Evolutionary conservation across 2,329 filamentous ascomycete species (phyloP).

Genomic region (Coniochaeta ligniaria): DNA sequence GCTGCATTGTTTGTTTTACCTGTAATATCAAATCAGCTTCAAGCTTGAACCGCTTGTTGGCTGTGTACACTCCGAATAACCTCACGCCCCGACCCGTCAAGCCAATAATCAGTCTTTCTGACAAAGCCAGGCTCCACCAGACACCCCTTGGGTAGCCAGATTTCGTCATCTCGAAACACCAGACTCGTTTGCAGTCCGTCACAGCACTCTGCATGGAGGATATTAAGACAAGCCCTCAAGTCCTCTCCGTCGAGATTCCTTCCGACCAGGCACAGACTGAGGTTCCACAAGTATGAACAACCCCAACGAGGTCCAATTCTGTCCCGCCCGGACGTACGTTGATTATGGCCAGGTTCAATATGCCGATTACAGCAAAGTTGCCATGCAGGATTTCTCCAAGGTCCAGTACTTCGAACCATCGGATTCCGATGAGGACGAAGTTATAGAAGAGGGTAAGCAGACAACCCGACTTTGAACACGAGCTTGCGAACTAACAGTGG

Average conservation of each 20-base stretch:
- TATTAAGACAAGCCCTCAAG: slow-evolving; percentile 21
- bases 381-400: slow-evolving; percentile 31
- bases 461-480: background rate
- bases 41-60: background rate
- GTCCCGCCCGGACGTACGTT: slow-evolving; percentile 30
- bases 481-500: background rate
- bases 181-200: background rate
- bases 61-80: slow-evolving; percentile 1
- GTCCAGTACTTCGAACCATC: slow-evolving; percentile 30
- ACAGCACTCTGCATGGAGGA: slow-evolving; percentile 19
- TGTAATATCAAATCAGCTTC: slow-evolving; percentile 2
- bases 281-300: slow-evolving; percentile 33
- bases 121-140: background rate
- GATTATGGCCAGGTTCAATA: slow-evolving; percentile 29
- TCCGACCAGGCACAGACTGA: slow-evolving; percentile 19
- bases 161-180: slow-evolving; percentile 11
- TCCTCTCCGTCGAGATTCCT: slow-evolving; percentile 20
- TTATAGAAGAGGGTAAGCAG: slow-evolving; percentile 8
- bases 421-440: slow-evolving; percentile 30
- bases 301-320: slow-evolving; percentile 27
- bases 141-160: background rate
- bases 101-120: background rate
- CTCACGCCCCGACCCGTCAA: background rate
- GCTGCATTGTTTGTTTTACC: background rate
- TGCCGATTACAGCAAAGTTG: slow-evolving; percentile 32